These are phyloP conservation scores for Dactylellina sp. DNA, from an alignment of 2,329 filamentous ascomycete species.

Conservation along the genomic window DNA sequence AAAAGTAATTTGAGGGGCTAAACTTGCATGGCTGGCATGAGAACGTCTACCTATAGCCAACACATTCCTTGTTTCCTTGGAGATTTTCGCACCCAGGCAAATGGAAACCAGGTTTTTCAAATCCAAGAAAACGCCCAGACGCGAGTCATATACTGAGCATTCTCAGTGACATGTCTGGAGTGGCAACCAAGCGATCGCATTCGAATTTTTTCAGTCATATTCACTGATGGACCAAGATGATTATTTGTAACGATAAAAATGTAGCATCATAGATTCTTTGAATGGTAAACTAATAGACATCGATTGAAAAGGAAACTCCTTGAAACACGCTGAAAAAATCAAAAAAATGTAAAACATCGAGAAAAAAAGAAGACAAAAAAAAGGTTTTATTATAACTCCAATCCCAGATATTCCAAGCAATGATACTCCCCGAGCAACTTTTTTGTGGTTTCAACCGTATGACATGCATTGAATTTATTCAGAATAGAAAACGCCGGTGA, in stretches of 20 bases:
- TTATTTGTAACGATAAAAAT: constrained; percentile 4
- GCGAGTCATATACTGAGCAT: too few relatives aligned
- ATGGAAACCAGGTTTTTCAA: too few relatives aligned
- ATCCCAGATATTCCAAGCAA: constrained; percentile 40
- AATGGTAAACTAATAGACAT: constrained; percentile 11
- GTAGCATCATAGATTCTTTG: constrained; percentile 23
- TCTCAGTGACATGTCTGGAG: too few relatives aligned
- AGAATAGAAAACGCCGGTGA: constrained; percentile 35
- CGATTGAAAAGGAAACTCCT: constrained; percentile 21
- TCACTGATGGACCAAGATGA: neutral
- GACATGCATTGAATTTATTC: constrained; percentile 6
- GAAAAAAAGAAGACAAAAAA: constrained; percentile 23
- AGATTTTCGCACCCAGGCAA: too few relatives aligned
- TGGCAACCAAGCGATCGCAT: too few relatives aligned
- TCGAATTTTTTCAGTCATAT: neutral
- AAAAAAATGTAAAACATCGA: constrained; percentile 4
- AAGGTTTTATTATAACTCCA: constrained; percentile 46
- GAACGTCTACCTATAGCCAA: too few relatives aligned
- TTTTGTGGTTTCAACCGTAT: constrained; percentile 50
- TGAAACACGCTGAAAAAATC: constrained; percentile 43
- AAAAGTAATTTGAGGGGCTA: too few relatives aligned
- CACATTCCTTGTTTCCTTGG: too few relatives aligned
- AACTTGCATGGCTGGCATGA: too few relatives aligned
- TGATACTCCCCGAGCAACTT: constrained; percentile 33
- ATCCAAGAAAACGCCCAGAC: too few relatives aligned